Base-by-base conservation (phyloP, 805 yeast species). In the Blastobotrys parvus region DNA sequence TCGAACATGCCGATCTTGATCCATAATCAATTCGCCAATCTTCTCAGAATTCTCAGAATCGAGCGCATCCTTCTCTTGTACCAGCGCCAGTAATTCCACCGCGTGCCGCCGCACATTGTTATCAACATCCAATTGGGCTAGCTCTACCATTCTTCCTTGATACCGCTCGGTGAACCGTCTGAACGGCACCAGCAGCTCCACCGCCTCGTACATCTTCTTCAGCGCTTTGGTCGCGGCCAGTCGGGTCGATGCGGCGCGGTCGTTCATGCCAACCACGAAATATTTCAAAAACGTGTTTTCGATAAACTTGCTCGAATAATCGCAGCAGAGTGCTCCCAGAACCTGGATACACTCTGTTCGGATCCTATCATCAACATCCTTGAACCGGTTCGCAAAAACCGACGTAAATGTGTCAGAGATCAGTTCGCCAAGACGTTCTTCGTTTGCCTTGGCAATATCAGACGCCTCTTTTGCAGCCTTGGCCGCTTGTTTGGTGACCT, bases 221-320 rank as follows among this genome's bases (percentile, higher is more conserved):
- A 88, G 62, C 3, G 72, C 69, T 50, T 69, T 75, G 20, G 82
- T 56, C 1, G 78, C 88, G 51, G 83, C 87, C 6, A 69, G 57
- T 51, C 94, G 71, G 1, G 85, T 94, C 2, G 57, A 48, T 8
- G 72, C 60, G 13, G 74, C 71, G 2, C 76, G 67, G 56, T 88
- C 96, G n/a, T 89, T 78, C 34, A 89, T 64, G 27, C 85, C 67
- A 94, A 94, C 83, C 3, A 95, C 95, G 55, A 83, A 71, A 59
- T 83, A 85, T 48, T 88, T 73, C 49, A 87, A 68, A 54, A 78
- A 85, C 1, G 79, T 67, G 10, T 81, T 78, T 47, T 77, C 82
- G 49, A 82, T 72, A 54, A 83, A 87, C 42, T 69, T 64, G 45
- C 82, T 88, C 0, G 95, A 94, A 47, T 73, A 74, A 4, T 64